Percentiles rank a stretch among this genome's conserved stretches.
These are phyloP conservation scores for Teratosphaeria gauchensis DNA, from an alignment of 2,329 filamentous ascomycete genomes.

Conservation along the genomic window DNA sequence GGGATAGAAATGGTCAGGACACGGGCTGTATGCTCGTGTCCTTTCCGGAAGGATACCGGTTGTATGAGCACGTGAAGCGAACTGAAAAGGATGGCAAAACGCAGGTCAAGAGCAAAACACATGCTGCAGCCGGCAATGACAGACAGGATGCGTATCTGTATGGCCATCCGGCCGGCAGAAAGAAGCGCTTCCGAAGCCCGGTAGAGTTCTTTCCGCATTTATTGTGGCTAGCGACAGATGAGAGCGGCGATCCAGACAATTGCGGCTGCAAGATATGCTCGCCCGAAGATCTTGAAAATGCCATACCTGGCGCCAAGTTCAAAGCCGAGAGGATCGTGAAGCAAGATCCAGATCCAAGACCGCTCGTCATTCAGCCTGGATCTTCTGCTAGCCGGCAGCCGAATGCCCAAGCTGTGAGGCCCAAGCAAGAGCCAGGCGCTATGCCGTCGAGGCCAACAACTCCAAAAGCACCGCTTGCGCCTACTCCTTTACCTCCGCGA, in stretches of 20 bases:
- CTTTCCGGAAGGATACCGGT: constrained; percentile 47
- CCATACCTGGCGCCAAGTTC: constrained; percentile 21
- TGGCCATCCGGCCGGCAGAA: constrained; percentile 47
- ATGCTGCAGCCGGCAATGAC: constrained; percentile 42
- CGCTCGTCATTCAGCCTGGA: constrained; percentile 11
- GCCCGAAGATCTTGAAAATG: constrained; percentile 41
- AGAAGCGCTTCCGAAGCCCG: constrained; percentile 49
- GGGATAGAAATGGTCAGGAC: constrained; percentile 15
- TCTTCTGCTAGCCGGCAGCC: constrained; percentile 3
- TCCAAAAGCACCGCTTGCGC: constrained; percentile 19
- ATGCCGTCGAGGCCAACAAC: constrained; percentile 7
- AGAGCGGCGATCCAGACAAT: constrained; percentile 43
- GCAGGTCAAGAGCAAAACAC: constrained; percentile 39
- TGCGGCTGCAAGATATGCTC: constrained; percentile 50
- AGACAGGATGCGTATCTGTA: constrained; percentile 52
- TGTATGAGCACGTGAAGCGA: constrained; percentile 50
- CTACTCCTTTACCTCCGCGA: constrained; percentile 31
- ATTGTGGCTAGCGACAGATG: constrained; percentile 47
- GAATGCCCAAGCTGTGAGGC: constrained; percentile 6
- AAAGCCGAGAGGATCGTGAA: constrained; percentile 14
- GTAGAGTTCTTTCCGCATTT: constrained; percentile 52
- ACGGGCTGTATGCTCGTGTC: constrained; percentile 42
- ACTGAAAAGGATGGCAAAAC: constrained; percentile 34
- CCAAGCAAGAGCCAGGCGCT: constrained; percentile 7
- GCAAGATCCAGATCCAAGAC: constrained; percentile 5